phyloP scores from a whole-genome alignment of 2,329 filamentous ascomycete species.

The Penicillium sp. region DNA sequence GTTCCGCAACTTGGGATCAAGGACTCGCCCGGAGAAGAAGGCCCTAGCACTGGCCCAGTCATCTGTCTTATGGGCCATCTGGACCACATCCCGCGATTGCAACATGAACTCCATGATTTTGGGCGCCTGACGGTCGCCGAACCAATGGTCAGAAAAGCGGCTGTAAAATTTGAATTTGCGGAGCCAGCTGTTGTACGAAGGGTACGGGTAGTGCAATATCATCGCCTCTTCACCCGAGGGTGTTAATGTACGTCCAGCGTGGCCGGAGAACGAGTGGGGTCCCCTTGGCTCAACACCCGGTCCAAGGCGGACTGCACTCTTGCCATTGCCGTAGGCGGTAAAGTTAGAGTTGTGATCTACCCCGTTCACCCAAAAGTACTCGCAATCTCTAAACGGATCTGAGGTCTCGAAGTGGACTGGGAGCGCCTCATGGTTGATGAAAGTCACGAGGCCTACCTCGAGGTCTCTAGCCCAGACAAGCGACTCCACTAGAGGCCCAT shows the following conservation, averaged over 20 bases:
- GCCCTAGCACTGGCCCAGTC: background rate
- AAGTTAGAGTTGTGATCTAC: background rate
- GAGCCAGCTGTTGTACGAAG: constrained; percentile 1
- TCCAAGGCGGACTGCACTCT: background rate
- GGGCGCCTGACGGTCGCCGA: background rate
- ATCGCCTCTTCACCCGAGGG: background rate
- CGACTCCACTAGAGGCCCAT: background rate
- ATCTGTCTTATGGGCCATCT: background rate
- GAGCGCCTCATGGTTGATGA: background rate
- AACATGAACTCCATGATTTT: background rate
- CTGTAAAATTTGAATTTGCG: background rate
- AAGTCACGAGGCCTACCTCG: background rate
- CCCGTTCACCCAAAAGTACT: background rate
- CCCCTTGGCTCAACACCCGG: background rate
- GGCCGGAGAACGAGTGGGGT: background rate
- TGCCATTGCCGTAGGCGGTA: background rate
- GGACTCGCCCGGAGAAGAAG: background rate
- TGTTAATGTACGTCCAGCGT: background rate
- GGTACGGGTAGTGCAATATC: background rate
- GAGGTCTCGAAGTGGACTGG: background rate
- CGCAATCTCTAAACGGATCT: background rate
- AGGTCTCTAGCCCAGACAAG: background rate
- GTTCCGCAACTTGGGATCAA: background rate
- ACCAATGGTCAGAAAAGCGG: background rate
- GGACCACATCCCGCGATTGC: background rate